Evolutionary conservation across 225 moss, liverwort and hornwort genomes (phyloP).

Genomic region (Sphagnum contortum): DNA sequence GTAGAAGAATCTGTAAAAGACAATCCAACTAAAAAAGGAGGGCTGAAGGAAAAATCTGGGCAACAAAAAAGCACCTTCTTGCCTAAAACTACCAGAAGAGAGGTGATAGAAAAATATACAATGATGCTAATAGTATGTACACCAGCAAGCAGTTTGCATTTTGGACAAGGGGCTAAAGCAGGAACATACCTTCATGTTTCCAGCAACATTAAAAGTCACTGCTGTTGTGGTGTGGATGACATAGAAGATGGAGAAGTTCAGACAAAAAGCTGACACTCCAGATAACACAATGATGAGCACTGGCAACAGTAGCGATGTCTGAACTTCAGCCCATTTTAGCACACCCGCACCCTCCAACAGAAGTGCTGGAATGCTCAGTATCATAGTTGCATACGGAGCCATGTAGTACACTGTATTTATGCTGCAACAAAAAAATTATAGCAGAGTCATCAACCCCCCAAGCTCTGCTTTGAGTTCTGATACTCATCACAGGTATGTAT

Average conservation of each 20-base stretch:
- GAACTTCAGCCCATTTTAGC: constrained; percentile 26
- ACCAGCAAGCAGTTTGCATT: too few species aligned
- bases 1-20: too few species aligned
- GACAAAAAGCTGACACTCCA: constrained; percentile 65
- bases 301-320: constrained; percentile 24
- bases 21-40: too few species aligned
- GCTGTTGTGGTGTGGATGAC: constrained; percentile 84
- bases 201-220: constrained; percentile 77
- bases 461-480: too few species aligned
- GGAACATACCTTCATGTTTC: constrained; percentile 64
- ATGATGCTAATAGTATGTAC: too few species aligned
- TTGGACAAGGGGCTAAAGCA: too few species aligned
- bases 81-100: too few species aligned
- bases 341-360: constrained; percentile 58
- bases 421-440: constrained; percentile 25
- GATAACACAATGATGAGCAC: constrained; percentile 54
- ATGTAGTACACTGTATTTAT: constrained; percentile 81
- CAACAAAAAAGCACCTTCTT: too few species aligned
- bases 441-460: too few species aligned
- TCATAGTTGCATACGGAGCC: constrained; percentile 83
- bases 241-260: constrained; percentile 78
- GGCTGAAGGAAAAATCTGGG: too few species aligned
- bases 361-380: constrained; percentile 55
- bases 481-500: too few species aligned
- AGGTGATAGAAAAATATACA: too few species aligned